A percentile compares a stretch with the other conserved stretches of the same genome.
Conservation (phyloP, 164 flowering plant genomes). For the Hamamelis virginiana region DNA sequence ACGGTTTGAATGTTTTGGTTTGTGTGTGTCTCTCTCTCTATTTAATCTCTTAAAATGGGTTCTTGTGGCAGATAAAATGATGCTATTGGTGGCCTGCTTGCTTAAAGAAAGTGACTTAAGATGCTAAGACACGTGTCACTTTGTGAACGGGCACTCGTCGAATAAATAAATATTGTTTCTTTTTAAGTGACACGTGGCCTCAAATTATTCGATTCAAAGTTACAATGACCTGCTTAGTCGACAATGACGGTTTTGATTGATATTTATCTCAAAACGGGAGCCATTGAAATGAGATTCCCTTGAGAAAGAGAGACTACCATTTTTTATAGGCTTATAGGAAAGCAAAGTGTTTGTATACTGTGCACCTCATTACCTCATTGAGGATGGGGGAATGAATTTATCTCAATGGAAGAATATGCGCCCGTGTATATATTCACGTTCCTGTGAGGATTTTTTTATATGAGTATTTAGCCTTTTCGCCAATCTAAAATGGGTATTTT, state of each 20-base stretch:
- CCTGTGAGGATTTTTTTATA: too few species aligned
- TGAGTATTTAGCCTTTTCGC: too few species aligned
- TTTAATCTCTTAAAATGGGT: neutral
- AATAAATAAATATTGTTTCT: neutral
- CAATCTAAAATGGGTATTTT: too few species aligned
- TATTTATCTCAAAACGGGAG: neutral
- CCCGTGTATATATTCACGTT: too few species aligned
- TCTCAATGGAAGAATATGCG: too few species aligned
- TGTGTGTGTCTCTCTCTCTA: neutral
- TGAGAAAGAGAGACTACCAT: too few species aligned
- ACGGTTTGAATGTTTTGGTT: slow-evolving; percentile 13
- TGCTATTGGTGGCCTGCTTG: slow-evolving; percentile 14
- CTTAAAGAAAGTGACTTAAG: slow-evolving; percentile 12
- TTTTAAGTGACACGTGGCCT: slow-evolving; percentile 18
- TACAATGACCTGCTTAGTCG: slow-evolving; percentile 15
- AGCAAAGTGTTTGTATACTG: too few species aligned
- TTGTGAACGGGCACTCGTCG: neutral
- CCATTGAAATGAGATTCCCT: slow-evolving; percentile 17
- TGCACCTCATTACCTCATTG: too few species aligned
- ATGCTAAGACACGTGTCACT: slow-evolving; percentile 20
- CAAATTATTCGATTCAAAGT: slow-evolving; percentile 29
- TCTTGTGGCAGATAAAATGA: slow-evolving; percentile 1
- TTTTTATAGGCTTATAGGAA: too few species aligned
- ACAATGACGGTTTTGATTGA: slow-evolving; percentile 18
- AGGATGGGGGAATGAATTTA: too few species aligned